A percentile compares a stretch with the other conserved stretches of the same genome.
These are phyloP conservation scores for Kazachstania martiniae DNA, from an alignment of 805 yeast genomes.

Conservation along the genomic window DNA sequence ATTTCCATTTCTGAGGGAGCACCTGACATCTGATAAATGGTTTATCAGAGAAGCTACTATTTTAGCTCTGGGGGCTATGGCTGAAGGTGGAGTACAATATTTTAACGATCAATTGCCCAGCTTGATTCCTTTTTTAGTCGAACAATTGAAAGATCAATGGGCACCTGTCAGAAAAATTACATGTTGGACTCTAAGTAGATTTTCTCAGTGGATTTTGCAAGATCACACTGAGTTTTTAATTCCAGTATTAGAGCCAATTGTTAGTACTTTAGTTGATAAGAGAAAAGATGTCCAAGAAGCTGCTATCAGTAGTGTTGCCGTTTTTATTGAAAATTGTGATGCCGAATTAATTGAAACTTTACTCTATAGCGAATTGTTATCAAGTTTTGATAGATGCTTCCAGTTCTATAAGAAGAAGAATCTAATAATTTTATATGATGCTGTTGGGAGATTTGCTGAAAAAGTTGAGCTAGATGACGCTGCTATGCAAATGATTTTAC, in stretches of 20 bases:
- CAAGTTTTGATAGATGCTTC: slow-evolving; percentile 66
- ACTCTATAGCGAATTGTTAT: slow-evolving; percentile 49
- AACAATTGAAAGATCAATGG: slow-evolving; percentile 61
- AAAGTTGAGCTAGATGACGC: slow-evolving; percentile 48
- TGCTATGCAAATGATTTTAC: slow-evolving; percentile 54
- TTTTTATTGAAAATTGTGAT: slow-evolving; percentile 70
- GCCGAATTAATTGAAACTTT: slow-evolving; percentile 49
- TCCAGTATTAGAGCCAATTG: slow-evolving; percentile 69
- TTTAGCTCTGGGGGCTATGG: slow-evolving; percentile 89
- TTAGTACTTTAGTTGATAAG: slow-evolving; percentile 64
- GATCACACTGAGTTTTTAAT: slow-evolving; percentile 61
- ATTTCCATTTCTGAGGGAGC: slow-evolving; percentile 65
- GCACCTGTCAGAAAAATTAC: slow-evolving; percentile 86
- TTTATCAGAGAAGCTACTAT: slow-evolving; percentile 87
- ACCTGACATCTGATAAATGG: slow-evolving; percentile 68
- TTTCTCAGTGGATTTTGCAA: slow-evolving; percentile 67
- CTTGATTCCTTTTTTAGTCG: slow-evolving; percentile 75
- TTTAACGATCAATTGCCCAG: slow-evolving; percentile 66
- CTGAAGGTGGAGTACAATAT: slow-evolving; percentile 73
- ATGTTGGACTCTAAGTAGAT: slow-evolving; percentile 92
- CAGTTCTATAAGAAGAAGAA: slow-evolving; percentile 71
- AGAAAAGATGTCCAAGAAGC: slow-evolving; percentile 94
- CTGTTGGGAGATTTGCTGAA: slow-evolving; percentile 82
- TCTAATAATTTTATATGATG: slow-evolving; percentile 73
- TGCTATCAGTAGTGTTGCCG: slow-evolving; percentile 79